Base-by-base conservation (phyloP, 176 grass and related monocot genomes). In the Eremochloa ophiuroides region DNA sequence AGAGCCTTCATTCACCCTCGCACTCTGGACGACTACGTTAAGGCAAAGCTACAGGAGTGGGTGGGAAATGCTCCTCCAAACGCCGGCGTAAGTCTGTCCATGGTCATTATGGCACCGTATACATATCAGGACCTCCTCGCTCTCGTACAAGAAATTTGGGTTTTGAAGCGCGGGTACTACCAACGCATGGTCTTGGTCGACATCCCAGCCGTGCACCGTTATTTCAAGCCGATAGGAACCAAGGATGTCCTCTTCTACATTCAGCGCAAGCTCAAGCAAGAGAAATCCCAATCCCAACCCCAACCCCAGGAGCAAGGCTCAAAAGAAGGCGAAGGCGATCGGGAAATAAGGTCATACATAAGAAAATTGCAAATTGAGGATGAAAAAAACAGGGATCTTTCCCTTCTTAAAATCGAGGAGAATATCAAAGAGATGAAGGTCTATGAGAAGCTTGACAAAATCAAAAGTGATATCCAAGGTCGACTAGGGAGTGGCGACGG, bases 211-310 rank as follows among this genome's bases (percentile, higher is more conserved):
- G 12, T 82, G 38, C 27, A 71, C 35, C 25, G 0, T 0, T 0
- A 2, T 44, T 7, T 10, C 14, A 2, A 6, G 3, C 37, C 53
- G 2, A 26, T 84, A 26, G 4, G 37, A 46, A 8, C 37, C 5
- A 4, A 34, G 63, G 82, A 84, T 0, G 23, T 84, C 5, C 73
- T 77, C 27, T 84, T n/a, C 63, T 84, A 84, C 73, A 84, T 84
- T 26, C 51, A 60, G 18, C 28, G 22, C 1, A 12, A 59, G 73
- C 62, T 84, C 38, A 2, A 76, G 55, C 35, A 1, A 4, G 5
- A 0, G 2, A 9, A 15, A 35, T 8, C n/a, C n/a, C n/a, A n/a
- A n/a, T n/a, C n/a, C n/a, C n/a, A n/a, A n/a, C n/a, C 10, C n/a
- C 2, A 0, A 10, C 18, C 12, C 4, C 23, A n/a, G 26, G 16